A percentile compares a stretch with the other conserved stretches of the same genome.
Evolutionary conservation across 148 eudicot genomes (phyloP).

Genomic region (Rhododendron griersonianum): DNA sequence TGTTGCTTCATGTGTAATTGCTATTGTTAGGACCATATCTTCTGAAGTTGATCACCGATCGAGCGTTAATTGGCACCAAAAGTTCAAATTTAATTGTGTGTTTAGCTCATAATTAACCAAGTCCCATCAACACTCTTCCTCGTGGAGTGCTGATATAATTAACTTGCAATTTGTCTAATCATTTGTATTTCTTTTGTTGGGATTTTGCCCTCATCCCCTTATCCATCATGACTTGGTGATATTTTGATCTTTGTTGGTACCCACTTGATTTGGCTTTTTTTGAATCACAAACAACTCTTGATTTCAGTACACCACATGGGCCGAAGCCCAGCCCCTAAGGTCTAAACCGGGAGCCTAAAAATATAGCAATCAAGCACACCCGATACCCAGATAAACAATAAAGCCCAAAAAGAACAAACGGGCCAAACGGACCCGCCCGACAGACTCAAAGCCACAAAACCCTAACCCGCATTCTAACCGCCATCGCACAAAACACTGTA

Average conservation of each 20-base stretch:
- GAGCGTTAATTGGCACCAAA: slow-evolving; percentile 3
- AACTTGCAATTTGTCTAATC: slow-evolving; percentile 13
- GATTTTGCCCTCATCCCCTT: slow-evolving; percentile 15
- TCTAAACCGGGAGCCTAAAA: no score
- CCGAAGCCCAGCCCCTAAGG: no score
- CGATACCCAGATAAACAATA: no score
- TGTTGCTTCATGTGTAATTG: background rate
- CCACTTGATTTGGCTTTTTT: slow-evolving; percentile 1
- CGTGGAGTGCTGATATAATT: background rate
- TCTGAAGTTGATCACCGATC: background rate
- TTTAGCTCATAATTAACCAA: background rate
- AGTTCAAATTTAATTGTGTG: slow-evolving; percentile 18
- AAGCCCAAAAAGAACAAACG: no score
- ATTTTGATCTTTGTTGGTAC: no score
- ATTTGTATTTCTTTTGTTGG: slow-evolving; percentile 12
- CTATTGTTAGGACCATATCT: background rate
- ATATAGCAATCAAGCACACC: no score
- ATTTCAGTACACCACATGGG: background rate
- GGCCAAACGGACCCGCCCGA: no score
- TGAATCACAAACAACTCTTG: slow-evolving; percentile 3
- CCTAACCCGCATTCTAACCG: no score
- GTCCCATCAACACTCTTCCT: slow-evolving; percentile 16
- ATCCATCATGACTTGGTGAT: background rate
- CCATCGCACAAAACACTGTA: no score
- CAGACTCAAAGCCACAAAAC: no score